phyloP scores from a whole-genome alignment of 768 basidiomycete species.

The Tubosaeta sp. region DNA sequence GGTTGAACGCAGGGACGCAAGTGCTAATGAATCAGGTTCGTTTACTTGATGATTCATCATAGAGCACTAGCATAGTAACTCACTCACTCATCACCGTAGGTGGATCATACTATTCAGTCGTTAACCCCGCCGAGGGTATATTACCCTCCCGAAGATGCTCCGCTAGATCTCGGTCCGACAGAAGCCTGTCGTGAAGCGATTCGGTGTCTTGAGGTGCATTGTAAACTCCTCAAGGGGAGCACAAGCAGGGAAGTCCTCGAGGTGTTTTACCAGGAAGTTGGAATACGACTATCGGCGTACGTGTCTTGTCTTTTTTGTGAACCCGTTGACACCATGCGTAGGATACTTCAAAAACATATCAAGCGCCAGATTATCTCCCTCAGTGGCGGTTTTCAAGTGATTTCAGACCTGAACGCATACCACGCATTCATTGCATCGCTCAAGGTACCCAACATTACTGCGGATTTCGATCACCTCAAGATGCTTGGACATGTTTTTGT shows the following conservation, averaged over 20 bases:
- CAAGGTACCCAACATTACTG: conserved; percentile 78
- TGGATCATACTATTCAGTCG: conserved; percentile 87
- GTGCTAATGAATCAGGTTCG: conserved; percentile 89
- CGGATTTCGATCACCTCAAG: conserved; percentile 91
- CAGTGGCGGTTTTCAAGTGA: conserved; percentile 90
- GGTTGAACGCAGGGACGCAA: conserved; percentile 92
- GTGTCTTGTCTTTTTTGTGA: conserved; percentile 22
- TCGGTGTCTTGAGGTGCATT: conserved; percentile 84
- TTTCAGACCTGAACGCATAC: conserved; percentile 94
- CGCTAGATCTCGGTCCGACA: conserved; percentile 82
- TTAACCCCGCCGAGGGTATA: conserved; percentile 84
- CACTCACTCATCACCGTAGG: conserved; percentile 38
- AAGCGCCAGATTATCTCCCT: conserved; percentile 97
- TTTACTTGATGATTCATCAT: background rate
- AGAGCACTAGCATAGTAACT: background rate
- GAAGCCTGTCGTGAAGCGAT: conserved; percentile 88
- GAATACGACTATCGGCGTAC: conserved; percentile 80
- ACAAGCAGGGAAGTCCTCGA: conserved; percentile 96
- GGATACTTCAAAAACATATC: conserved; percentile 93
- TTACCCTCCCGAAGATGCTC: conserved; percentile 77
- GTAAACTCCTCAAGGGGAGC: conserved; percentile 85
- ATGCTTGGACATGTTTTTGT: conserved; percentile 98
- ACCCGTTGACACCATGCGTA: conserved; percentile 25
- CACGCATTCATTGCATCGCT: conserved; percentile 84
- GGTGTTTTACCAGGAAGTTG: conserved; percentile 97